These are phyloP conservation scores for Anaeramoeba ignava DNA, from an alignment of 78 protist species.

Conservation along the genomic window DNA sequence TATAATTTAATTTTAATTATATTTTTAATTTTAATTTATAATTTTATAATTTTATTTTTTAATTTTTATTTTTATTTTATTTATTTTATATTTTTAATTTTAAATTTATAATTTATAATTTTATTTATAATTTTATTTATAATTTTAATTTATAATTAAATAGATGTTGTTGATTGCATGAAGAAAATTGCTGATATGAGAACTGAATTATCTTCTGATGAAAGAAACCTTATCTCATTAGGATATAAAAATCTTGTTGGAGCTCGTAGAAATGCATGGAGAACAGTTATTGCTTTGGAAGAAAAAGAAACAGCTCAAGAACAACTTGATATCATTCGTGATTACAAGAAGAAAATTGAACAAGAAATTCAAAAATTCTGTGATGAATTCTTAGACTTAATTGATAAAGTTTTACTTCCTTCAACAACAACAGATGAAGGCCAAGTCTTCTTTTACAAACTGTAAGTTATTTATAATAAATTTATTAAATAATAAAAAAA, in stretches of 20 bases:
- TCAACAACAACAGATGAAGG: background rate
- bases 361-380: background rate
- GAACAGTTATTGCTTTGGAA: background rate
- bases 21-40: constrained; percentile 1
- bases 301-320: background rate
- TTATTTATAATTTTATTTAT: background rate
- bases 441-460: background rate
- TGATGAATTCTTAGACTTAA: background rate
- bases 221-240: background rate
- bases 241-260: constrained; percentile 2
- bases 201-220: constrained; percentile 5
- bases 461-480: constrained; percentile 1
- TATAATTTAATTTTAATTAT: background rate
- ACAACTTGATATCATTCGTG: background rate
- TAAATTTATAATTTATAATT: background rate
- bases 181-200: background rate
- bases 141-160: background rate
- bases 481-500: background rate
- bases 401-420: background rate
- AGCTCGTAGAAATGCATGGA: background rate
- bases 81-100: background rate
- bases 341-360: background rate
- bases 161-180: background rate
- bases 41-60: background rate
- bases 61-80: background rate